Base-by-base conservation (phyloP, 2,329 filamentous ascomycete genomes). In the Didymella segeticola region DNA sequence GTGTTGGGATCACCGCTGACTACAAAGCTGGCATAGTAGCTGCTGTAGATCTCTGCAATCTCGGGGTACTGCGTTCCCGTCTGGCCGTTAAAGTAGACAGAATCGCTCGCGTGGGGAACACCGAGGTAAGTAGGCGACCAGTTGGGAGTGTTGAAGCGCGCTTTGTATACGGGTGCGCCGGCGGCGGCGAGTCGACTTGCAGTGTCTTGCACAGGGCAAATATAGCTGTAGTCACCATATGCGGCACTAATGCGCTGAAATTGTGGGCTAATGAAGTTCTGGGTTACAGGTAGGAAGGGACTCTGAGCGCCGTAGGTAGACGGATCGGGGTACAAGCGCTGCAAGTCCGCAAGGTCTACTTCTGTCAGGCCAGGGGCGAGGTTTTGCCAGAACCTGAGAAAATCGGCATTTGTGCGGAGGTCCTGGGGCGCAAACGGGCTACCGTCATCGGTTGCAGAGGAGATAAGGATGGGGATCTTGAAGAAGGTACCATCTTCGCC, bases 171-270 rank as follows among this genome's bases (percentile, higher is more conserved):
- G 0, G 65, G 63, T 0, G 60, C 63, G 15, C 56, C 60, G 15
- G 67, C 62, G 1, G 49, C 33, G 6, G 70, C 56, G 4, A 72
- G 52, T 0, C 58, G 57, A 7, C 57, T 56, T 1, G 71, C 70
- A 2, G 68, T 71, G 49, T 73, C 69, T 49, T 72, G 69, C 0
- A 73, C 70, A 0, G 71, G 70, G 50, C 71, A 73, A 38, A 72
- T 74, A 55, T 73, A 74, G 1, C 62, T 60, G 49, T 70, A 74
- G 49, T 74, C 70, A 23, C 67, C 71, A 17, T 72, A 73, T 0
- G 80, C 76, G 1, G 78, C 77, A 0, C 75, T 70, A 4, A 82
- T 43, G 3, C 80, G 76, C 30, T 79, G 66, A 48, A 77, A 82
- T 56, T 82, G 79, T 2, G 60, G 53, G 17, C 75, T 77, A 15